Evolutionary conservation across 2,329 filamentous ascomycete species (phyloP).

Genomic region (Pyricularia grisea): DNA sequence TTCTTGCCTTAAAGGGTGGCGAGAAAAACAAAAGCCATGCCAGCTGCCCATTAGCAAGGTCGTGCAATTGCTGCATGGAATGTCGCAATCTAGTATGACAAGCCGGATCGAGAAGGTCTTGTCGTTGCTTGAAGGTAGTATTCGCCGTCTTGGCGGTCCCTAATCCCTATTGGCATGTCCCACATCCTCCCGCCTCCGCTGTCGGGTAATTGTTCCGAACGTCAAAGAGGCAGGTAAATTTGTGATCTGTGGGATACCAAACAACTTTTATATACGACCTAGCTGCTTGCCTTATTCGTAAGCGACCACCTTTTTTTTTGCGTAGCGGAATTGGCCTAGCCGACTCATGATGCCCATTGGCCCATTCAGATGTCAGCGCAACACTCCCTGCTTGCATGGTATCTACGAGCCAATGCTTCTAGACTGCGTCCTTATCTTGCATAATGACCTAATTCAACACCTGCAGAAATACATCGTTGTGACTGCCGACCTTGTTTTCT

Average conservation of each 20-base stretch:
- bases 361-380: background rate
- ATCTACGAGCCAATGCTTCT: background rate
- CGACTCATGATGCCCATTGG: too few relatives aligned
- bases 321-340: too few relatives aligned
- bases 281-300: too few relatives aligned
- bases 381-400: background rate
- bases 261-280: too few relatives aligned
- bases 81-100: background rate
- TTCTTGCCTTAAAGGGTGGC: background rate
- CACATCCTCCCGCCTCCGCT: background rate
- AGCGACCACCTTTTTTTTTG: too few relatives aligned
- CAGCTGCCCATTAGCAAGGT: background rate
- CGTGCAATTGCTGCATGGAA: background rate
- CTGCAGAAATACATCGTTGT: background rate
- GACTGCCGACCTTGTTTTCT: background rate
- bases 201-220: background rate
- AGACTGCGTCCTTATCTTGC: background rate
- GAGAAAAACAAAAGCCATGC: background rate
- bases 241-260: background rate
- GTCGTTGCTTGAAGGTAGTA: background rate
- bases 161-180: background rate
- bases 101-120: background rate
- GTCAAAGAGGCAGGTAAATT: background rate
- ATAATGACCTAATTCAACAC: background rate
- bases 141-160: background rate